phyloP scores from a whole-genome alignment of 1,284 basidiomycete species.

The Xerocomus nothofagi region DNA sequence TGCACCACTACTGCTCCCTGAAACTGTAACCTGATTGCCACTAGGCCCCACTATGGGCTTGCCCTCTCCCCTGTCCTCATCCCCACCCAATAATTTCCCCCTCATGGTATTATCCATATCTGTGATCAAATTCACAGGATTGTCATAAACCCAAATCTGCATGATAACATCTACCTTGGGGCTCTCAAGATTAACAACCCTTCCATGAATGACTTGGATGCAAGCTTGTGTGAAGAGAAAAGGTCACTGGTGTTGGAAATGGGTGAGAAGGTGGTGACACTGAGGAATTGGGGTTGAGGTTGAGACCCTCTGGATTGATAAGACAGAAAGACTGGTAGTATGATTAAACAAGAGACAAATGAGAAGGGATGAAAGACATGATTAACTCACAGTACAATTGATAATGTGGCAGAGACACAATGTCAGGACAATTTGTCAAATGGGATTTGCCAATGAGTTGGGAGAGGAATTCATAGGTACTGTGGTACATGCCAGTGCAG shows the following conservation, averaged over 20 bases:
- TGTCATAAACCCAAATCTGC: slow-evolving; percentile 64
- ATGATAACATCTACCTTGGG: slow-evolving; percentile 57
- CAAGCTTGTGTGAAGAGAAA: slow-evolving; percentile 80
- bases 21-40: too few relatives aligned
- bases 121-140: slow-evolving; percentile 69
- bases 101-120: slow-evolving; percentile 72
- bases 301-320: slow-evolving; percentile 68
- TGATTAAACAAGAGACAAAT: neutral
- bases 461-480: slow-evolving; percentile 82
- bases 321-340: neutral
- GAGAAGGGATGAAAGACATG: neutral
- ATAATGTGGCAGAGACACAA: slow-evolving; percentile 76
- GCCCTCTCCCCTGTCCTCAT: slow-evolving; percentile 19
- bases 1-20: too few relatives aligned
- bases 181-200: slow-evolving; percentile 82
- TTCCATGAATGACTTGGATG: slow-evolving; percentile 84
- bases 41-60: neutral
- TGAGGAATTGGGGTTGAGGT: slow-evolving; percentile 80
- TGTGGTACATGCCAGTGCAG: slow-evolving; percentile 59
- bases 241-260: slow-evolving; percentile 68
- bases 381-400: slow-evolving; percentile 72
- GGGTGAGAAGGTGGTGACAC: slow-evolving; percentile 64
- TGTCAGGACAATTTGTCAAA: slow-evolving; percentile 61
- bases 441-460: slow-evolving; percentile 83
- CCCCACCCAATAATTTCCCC: slow-evolving; percentile 50